Evolutionary conservation across 305 asterid species (phyloP).

Genomic region (Fraxinus angustifolia): DNA sequence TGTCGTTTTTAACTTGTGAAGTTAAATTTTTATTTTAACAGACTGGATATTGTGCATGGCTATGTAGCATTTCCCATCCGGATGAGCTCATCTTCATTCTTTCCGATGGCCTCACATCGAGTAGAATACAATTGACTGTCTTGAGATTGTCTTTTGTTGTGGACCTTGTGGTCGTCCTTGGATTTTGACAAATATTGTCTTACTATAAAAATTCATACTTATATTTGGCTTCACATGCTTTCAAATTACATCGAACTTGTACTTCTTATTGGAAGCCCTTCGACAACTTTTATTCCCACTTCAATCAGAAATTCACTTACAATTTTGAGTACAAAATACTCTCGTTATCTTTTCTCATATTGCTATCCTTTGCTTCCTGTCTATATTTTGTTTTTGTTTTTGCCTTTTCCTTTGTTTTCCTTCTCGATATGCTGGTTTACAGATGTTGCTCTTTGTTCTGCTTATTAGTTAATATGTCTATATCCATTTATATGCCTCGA

Average conservation of each 20-base stretch:
- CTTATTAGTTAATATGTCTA: background rate
- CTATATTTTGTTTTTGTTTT: background rate
- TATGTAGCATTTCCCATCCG: background rate
- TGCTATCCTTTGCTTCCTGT: background rate
- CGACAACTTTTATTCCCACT: background rate
- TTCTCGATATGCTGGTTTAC: background rate
- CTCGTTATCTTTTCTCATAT: background rate
- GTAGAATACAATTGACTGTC: background rate
- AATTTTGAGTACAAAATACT: background rate
- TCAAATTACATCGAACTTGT: background rate
- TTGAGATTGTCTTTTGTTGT: background rate
- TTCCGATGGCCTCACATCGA: slow-evolving; percentile 23
- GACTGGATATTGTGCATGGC: background rate
- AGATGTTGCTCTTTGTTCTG: background rate
- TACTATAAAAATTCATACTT: background rate
- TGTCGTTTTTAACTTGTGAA: background rate
- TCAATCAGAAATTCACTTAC: background rate
- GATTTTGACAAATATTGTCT: background rate
- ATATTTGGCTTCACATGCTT: background rate
- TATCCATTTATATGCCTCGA: background rate
- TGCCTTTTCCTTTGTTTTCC: background rate
- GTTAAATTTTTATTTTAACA: background rate
- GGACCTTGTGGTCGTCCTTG: background rate
- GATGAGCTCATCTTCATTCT: background rate
- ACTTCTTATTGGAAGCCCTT: background rate